Percentiles rank a stretch among this genome's conserved stretches.
These are phyloP conservation scores for Apiotrichum mycotoxinovorans DNA, from an alignment of 1,284 basidiomycete species.

Conservation along the genomic window DNA sequence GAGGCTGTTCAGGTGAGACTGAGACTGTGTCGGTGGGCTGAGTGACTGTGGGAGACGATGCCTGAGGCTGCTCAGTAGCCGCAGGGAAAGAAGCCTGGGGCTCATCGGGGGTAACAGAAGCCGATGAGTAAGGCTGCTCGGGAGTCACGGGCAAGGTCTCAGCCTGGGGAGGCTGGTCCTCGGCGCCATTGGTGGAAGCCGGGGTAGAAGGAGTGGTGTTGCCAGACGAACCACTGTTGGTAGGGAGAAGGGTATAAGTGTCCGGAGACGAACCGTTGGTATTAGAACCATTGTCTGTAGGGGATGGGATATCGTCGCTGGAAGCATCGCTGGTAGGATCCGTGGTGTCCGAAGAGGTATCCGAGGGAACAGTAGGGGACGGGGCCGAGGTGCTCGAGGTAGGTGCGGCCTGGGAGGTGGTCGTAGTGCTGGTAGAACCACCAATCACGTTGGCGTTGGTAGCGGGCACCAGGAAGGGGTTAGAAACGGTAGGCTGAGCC, in stretches of 20 bases:
- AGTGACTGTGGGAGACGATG: too few relatives aligned
- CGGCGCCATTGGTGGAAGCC: neutral
- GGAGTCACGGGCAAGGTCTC: neutral
- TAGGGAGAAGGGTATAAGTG: neutral
- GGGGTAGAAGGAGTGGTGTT: neutral
- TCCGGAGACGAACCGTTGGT: slow-evolving; percentile 6
- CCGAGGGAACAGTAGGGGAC: neutral
- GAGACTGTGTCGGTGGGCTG: too few relatives aligned
- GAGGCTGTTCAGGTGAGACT: too few relatives aligned
- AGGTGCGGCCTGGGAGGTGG: neutral
- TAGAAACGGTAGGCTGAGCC: slow-evolving; percentile 12
- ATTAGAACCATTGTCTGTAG: slow-evolving; percentile 1
- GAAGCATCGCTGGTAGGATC: neutral
- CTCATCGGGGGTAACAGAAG: neutral
- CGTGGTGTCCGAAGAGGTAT: neutral
- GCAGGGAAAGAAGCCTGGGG: neutral
- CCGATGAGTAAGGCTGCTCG: neutral
- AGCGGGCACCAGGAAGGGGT: slow-evolving; percentile 31
- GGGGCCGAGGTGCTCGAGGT: neutral
- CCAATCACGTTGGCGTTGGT: slow-evolving; percentile 22
- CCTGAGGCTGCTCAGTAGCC: too few relatives aligned
- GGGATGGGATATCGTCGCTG: neutral
- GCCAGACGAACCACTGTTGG: neutral
- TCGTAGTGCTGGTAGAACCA: neutral
- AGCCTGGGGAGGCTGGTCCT: neutral